Conservation (phyloP, 768 basidiomycete genomes). For the Lepiota subincarnata region DNA sequence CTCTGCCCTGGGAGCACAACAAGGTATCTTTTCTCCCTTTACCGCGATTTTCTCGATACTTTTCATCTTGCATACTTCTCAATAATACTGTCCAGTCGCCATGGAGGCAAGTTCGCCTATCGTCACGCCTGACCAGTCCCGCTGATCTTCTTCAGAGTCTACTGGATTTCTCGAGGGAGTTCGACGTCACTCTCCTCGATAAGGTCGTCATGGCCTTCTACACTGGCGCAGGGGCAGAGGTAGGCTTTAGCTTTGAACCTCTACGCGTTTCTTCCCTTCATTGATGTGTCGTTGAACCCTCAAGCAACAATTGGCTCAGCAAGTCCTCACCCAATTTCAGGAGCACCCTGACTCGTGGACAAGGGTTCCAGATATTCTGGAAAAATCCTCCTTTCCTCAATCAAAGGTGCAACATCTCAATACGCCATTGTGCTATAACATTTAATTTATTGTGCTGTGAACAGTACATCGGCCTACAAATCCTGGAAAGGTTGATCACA, state of each 20-base stretch:
- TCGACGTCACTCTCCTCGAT: slow-evolving; percentile 91
- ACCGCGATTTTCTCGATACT: slow-evolving; percentile 16
- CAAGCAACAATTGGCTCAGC: slow-evolving; percentile 94
- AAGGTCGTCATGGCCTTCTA: slow-evolving; percentile 92
- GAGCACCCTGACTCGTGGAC: slow-evolving; percentile 98
- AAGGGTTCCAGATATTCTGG: slow-evolving; percentile 90
- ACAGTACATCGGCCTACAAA: slow-evolving; percentile 95
- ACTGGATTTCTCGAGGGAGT: slow-evolving; percentile 90
- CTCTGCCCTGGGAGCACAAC: slow-evolving; percentile 36
- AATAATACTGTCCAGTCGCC: slow-evolving; percentile 20
- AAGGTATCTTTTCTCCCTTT: slow-evolving; percentile 17
- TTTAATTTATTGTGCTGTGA: slow-evolving; percentile 14
- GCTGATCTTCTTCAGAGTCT: slow-evolving; percentile 52
- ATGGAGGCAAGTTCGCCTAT: slow-evolving; percentile 44
- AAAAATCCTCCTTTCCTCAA: slow-evolving; percentile 79
- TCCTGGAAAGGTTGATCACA: slow-evolving; percentile 91
- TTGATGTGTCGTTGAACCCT: slow-evolving; percentile 23
- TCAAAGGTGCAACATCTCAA: slow-evolving; percentile 55
- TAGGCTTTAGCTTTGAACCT: slow-evolving; percentile 29
- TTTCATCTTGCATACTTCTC: slow-evolving; percentile 14
- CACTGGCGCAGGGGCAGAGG: slow-evolving; percentile 80
- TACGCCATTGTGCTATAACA: background rate
- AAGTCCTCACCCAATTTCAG: slow-evolving; percentile 91
- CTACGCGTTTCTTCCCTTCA: slow-evolving; percentile 13
- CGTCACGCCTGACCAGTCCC: slow-evolving; percentile 4